phyloP scores from a whole-genome alignment of 202 grass and related monocot species.

The Schoenoplectus tabernaemontani region DNA sequence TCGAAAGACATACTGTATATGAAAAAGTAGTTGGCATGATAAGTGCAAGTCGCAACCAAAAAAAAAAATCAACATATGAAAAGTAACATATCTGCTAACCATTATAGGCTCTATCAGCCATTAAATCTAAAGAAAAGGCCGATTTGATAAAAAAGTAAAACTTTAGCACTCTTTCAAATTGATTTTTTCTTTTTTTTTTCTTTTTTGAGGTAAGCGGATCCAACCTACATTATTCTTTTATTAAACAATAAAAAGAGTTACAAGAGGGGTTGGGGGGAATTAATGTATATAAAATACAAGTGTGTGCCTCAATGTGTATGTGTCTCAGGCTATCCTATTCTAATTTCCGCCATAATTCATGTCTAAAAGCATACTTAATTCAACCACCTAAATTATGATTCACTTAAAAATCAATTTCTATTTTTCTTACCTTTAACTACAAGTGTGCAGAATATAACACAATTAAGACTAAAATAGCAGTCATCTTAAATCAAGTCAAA shows the following conservation, averaged over 20 bases:
- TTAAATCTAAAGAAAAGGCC: background rate
- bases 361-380: background rate
- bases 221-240: too few relatives aligned
- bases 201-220: too few relatives aligned
- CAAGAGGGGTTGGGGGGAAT: too few relatives aligned
- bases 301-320: too few relatives aligned
- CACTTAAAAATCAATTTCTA: background rate
- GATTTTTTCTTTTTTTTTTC: too few relatives aligned
- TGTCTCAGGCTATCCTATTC: too few relatives aligned
- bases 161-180: background rate
- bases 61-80: constrained; percentile 16
- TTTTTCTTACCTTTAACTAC: background rate
- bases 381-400: background rate
- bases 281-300: too few relatives aligned
- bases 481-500: background rate
- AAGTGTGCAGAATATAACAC: background rate
- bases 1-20: constrained; percentile 84
- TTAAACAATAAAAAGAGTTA: too few relatives aligned
- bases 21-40: constrained; percentile 4
- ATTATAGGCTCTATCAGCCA: background rate
- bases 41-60: background rate
- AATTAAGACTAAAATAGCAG: background rate
- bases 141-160: background rate
- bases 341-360: too few relatives aligned
- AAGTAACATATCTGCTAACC: background rate